Evolutionary conservation across 2,329 filamentous ascomycete genomes (phyloP), one percentile per base, ranked within the genome.

Genomic region (Xylaria sp.): DNA sequence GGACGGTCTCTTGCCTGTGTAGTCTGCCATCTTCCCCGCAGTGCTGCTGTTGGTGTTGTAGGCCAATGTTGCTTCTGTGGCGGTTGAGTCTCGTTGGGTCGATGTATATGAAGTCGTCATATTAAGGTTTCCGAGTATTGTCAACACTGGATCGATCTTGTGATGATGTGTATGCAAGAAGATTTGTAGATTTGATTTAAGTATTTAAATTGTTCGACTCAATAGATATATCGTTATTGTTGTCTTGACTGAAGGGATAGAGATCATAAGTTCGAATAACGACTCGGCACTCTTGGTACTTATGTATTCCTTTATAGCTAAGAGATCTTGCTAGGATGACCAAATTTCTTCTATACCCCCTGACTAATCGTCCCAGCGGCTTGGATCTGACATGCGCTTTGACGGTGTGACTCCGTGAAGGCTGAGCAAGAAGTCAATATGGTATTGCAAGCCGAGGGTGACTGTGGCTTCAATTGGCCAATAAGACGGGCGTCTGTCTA

Each of bases 51-150:
- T 11, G n/a, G 29, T 37, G 47, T 56, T 48, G 17, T 63, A 60
- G 5, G 67, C 63, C 21, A 71, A 41, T 19, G 69, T 72, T n/a
- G 19, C 63, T 15, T 68, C 68, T 15, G 70, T 68, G 27, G 61
- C 59, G n/a, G 55, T 52, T 3, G 66, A 68, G 17, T 44, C 44
- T 19, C 67, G 64, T 40, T 67, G 62, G 9, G 31, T 33, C 25
- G 43, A 49, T 25, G 27, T 53, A 43, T 41, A 9, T 61, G 38
- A 23, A 23, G 53, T 54, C 27, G 63, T 5, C 59, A 63, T 60
- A 29, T n/a, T 58, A 49, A 38, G 25, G 17, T 41, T 53, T 7
- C 4, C 10, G 9, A 57, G 23, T 60, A 41, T 21, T 27, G 33
- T 19, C 33, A 35, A 49, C 4, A 31, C 1, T 17, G 7, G 4